Conservation (phyloP, 371 early-diverging fungal genomes). For the Circinella minor region DNA sequence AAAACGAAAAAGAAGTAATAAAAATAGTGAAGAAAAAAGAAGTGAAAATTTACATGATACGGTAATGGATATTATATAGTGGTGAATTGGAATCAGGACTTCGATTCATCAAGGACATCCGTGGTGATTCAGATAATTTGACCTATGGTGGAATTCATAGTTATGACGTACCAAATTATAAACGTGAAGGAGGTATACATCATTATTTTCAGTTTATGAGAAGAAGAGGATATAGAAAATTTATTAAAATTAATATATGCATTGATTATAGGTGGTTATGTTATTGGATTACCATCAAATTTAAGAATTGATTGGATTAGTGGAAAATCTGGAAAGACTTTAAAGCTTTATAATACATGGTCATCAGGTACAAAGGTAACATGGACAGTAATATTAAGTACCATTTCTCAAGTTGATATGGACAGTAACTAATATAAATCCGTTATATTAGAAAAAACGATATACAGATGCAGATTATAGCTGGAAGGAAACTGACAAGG, state of each 20-base stretch:
- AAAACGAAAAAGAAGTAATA: background rate
- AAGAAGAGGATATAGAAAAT: background rate
- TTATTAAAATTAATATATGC: background rate
- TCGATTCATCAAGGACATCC: slow-evolving; percentile 36
- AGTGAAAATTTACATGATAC: background rate
- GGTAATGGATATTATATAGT: background rate
- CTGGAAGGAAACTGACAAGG: slow-evolving; percentile 41
- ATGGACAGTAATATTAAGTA: no score
- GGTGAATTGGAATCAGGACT: slow-evolving; percentile 32
- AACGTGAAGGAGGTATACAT: slow-evolving; percentile 40
- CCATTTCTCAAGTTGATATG: no score
- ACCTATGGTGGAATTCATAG: slow-evolving; percentile 43
- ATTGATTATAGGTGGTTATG: slow-evolving; percentile 32
- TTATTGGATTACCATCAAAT: slow-evolving; percentile 35
- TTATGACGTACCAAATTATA: slow-evolving; percentile 41
- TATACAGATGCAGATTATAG: slow-evolving; percentile 40
- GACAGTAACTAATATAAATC: no score
- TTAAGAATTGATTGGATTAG: slow-evolving; percentile 33
- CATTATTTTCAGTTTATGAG: no score
- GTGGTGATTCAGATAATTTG: slow-evolving; percentile 48
- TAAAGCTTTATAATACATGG: slow-evolving; percentile 19
- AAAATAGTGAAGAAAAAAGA: background rate
- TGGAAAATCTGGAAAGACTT: slow-evolving; percentile 26
- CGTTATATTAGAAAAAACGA: slow-evolving; percentile 17
- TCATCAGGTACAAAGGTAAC: background rate